These are phyloP conservation scores for Raphidocelis subcapitata DNA, from an alignment of 139 green algal species.

Conservation along the genomic window DNA sequence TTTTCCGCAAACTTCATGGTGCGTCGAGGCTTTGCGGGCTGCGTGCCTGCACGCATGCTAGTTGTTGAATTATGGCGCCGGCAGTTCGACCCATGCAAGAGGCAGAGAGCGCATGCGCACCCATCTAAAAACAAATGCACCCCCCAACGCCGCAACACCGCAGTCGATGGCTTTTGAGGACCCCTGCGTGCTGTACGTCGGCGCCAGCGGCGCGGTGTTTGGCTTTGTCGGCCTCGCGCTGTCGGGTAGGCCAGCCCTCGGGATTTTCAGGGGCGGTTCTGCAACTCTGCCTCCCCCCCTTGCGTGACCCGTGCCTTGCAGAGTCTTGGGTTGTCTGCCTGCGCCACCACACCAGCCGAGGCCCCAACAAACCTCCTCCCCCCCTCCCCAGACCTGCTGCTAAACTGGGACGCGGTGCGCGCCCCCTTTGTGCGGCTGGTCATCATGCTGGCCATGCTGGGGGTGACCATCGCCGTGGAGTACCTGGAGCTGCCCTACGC, in stretches of 20 bases:
- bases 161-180: constrained; percentile 53
- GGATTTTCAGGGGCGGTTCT: background rate
- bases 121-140: no score
- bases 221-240: constrained; percentile 72
- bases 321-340: background rate
- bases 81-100: no score
- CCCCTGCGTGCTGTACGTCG: constrained; percentile 57
- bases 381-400: constrained; percentile 47
- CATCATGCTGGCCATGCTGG: constrained; percentile 27
- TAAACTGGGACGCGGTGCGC: constrained; percentile 59
- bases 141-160: no score
- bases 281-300: background rate
- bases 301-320: background rate
- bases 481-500: constrained; percentile 3
- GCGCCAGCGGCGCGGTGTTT: constrained; percentile 68
- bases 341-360: no score
- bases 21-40: no score
- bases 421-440: constrained; percentile 54
- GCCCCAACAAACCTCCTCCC: no score
- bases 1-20: no score
- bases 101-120: no score
- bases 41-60: no score
- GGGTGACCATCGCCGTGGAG: constrained; percentile 17
- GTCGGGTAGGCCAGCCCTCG: background rate
- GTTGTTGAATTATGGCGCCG: no score